Percentiles rank a stretch among this genome's conserved stretches.
Evolutionary conservation across 1,139 yeast species (phyloP).

Genomic region (Wickerhamomyces sp.): DNA sequence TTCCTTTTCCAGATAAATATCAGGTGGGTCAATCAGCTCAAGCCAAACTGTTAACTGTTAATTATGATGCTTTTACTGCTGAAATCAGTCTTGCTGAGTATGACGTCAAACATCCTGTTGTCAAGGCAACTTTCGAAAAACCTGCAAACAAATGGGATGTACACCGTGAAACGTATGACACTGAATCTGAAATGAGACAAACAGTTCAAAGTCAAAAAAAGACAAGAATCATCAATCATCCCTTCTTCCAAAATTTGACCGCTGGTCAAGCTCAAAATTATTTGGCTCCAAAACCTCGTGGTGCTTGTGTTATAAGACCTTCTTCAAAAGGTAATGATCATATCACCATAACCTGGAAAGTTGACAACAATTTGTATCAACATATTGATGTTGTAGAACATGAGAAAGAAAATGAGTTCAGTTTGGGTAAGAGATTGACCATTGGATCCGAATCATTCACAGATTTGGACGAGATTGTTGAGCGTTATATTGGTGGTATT

Average conservation of each 20-base stretch:
- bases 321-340: conserved; percentile 87
- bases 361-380: conserved; percentile 85
- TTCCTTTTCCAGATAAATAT: conserved; percentile 40
- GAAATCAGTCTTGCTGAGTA: conserved; percentile 64
- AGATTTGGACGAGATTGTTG: conserved; percentile 91
- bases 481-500: conserved; percentile 81
- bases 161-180: conserved; percentile 68
- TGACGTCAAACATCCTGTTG: conserved; percentile 58
- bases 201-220: conserved; percentile 48
- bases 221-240: conserved; percentile 83
- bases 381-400: conserved; percentile 83
- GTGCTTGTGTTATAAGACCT: conserved; percentile 92
- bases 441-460: conserved; percentile 71
- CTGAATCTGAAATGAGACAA: conserved; percentile 47
- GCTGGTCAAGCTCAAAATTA: conserved; percentile 89
- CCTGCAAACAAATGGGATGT: conserved; percentile 78
- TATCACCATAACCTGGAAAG: conserved; percentile 94
- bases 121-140: conserved; percentile 41
- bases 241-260: conserved; percentile 79
- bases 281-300: conserved; percentile 82
- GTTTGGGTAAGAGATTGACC: conserved; percentile 53
- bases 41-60: conserved; percentile 68
- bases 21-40: conserved; percentile 78
- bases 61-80: conserved; percentile 69
- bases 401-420: conserved; percentile 56